A percentile compares a stretch with the other conserved stretches of the same genome.
These are phyloP conservation scores for Phoenix dactylifera DNA, from an alignment of 176 grass and related monocot species.

Conservation along the genomic window DNA sequence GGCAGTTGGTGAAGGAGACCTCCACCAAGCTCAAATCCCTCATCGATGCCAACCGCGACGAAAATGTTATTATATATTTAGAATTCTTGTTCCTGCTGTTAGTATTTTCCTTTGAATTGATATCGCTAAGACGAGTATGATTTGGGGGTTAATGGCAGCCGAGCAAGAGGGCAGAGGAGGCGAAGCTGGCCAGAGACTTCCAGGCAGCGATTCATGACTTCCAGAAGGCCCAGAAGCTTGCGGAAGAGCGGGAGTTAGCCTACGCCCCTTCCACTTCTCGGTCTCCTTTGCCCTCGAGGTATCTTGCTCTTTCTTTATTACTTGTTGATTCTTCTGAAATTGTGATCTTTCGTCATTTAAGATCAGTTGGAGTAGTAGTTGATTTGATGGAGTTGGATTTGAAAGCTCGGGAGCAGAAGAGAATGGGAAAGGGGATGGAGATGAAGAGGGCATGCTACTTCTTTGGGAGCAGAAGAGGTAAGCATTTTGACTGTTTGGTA, in stretches of 20 bases:
- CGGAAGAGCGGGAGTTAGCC: not conserved
- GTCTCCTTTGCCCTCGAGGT: not conserved
- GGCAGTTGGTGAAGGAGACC: not conserved
- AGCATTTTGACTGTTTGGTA: not conserved
- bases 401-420: not conserved
- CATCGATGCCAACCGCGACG: not conserved
- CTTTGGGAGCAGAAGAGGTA: conserved; percentile 3
- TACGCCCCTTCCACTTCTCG: not conserved
- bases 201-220: not conserved
- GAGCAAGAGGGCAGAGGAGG: not conserved
- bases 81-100: too few relatives aligned
- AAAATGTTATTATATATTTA: too few relatives aligned
- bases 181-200: not conserved
- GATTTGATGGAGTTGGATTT: too few relatives aligned
- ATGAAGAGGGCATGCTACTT: not conserved
- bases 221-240: conserved; percentile 1
- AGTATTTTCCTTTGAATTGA: too few relatives aligned
- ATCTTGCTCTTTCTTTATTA: too few relatives aligned
- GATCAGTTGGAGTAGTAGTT: too few relatives aligned
- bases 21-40: not conserved
- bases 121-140: too few relatives aligned
- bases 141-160: too few relatives aligned
- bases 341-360: too few relatives aligned
- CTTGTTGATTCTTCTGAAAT: too few relatives aligned
- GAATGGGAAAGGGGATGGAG: not conserved